These are phyloP conservation scores for Tetrastigma voinierianum DNA, from an alignment of 164 flowering plant species.

Conservation along the genomic window DNA sequence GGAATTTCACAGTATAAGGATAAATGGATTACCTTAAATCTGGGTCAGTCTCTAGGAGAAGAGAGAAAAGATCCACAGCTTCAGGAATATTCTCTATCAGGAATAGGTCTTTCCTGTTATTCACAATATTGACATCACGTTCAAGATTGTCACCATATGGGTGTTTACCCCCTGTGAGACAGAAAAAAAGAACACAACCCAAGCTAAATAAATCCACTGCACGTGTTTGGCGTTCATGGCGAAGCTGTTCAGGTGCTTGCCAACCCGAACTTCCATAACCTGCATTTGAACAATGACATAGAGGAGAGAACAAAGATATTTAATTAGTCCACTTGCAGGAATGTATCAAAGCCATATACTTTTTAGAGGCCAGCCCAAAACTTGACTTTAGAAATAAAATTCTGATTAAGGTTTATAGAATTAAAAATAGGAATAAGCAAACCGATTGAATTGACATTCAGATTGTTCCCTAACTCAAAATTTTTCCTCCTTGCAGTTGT, in stretches of 20 bases:
- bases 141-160: conserved; percentile 71
- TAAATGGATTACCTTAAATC: conserved; percentile 41
- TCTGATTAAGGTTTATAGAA: no score
- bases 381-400: no score
- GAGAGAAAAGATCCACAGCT: conserved; percentile 65
- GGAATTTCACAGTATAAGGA: no score
- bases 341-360: no score
- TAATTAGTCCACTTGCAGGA: not conserved
- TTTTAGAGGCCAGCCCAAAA: no score
- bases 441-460: no score
- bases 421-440: no score
- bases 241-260: conserved; percentile 90
- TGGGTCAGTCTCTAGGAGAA: conserved; percentile 56
- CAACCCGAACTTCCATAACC: conserved; percentile 86
- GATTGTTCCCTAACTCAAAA: no score
- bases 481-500: no score
- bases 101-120: conserved; percentile 54
- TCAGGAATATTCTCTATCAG: conserved; percentile 71
- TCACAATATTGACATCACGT: conserved; percentile 64
- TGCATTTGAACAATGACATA: conserved; percentile 14
- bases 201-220: conserved; percentile 78
- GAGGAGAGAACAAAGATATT: not conserved
- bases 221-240: conserved; percentile 67
- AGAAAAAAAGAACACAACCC: conserved; percentile 75
- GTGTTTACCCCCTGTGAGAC: conserved; percentile 72